These are phyloP conservation scores for Lentinula raphanica DNA, from an alignment of 768 basidiomycete species.

Conservation along the genomic window DNA sequence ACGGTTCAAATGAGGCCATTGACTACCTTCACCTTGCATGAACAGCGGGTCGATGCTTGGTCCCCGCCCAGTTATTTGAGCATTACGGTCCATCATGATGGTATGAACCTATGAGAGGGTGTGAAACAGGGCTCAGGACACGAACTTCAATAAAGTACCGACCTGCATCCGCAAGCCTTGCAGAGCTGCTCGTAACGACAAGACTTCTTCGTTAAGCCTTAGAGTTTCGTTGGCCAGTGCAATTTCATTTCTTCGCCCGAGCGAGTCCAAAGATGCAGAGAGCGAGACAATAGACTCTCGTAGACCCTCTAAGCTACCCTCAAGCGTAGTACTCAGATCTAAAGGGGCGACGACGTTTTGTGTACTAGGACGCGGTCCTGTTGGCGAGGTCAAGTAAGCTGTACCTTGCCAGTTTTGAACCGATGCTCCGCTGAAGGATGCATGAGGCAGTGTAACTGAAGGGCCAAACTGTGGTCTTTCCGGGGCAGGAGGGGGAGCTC, in stretches of 20 bases:
- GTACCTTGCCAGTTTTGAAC: constrained; percentile 9
- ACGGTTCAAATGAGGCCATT: not conserved
- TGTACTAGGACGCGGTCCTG: not conserved
- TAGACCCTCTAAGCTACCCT: constrained; percentile 54
- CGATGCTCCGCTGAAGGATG: not conserved
- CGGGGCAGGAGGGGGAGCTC: not conserved
- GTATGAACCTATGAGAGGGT: constrained; percentile 45
- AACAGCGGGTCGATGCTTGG: not conserved
- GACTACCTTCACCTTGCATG: not conserved
- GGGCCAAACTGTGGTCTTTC: not conserved
- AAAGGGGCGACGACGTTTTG: constrained; percentile 48
- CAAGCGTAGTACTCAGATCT: constrained; percentile 55
- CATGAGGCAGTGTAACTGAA: not conserved
- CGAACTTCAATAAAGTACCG: constrained; percentile 19
- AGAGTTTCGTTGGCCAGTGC: constrained; percentile 66
- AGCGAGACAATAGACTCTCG: constrained; percentile 56
- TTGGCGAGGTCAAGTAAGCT: constrained; percentile 3
- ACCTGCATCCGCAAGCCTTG: constrained; percentile 82
- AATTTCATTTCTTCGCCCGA: constrained; percentile 60
- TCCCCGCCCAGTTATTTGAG: constrained; percentile 44
- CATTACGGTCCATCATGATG: constrained; percentile 74
- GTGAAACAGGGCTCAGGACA: not conserved
- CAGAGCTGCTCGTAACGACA: constrained; percentile 59
- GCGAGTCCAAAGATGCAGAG: constrained; percentile 54
- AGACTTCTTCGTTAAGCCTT: constrained; percentile 68